These are phyloP conservation scores for Senna tora DNA, from an alignment of 306 rosid genomes.

Conservation along the genomic window DNA sequence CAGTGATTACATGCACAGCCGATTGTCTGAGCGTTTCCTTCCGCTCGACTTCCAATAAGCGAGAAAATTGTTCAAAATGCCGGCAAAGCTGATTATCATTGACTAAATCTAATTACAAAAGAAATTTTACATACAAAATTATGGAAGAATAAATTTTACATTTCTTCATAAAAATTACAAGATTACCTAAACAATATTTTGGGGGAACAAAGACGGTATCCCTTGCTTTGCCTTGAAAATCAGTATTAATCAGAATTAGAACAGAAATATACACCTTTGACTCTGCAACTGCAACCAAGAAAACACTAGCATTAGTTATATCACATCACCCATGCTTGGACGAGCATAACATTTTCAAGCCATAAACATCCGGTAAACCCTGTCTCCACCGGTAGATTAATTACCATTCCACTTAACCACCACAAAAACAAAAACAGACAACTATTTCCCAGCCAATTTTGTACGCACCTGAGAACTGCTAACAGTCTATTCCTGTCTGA, in stretches of 20 bases:
- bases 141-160: constrained; percentile 47
- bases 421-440: background rate
- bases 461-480: constrained; percentile 56
- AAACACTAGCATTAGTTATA: constrained; percentile 43
- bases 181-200: constrained; percentile 49
- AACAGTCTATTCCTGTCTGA: constrained; percentile 52
- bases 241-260: constrained; percentile 51
- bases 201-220: constrained; percentile 48
- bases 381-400: background rate
- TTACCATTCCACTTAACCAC: constrained; percentile 16
- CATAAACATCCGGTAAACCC: constrained; percentile 5
- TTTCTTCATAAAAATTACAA: constrained; percentile 34
- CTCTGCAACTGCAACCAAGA: constrained; percentile 75
- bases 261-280: constrained; percentile 57
- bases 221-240: constrained; percentile 57
- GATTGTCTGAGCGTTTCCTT: background rate
- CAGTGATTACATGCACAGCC: background rate
- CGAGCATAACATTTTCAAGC: background rate
- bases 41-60: constrained; percentile 6
- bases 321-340: constrained; percentile 9
- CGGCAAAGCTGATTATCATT: constrained; percentile 54
- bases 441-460: constrained; percentile 21
- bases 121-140: constrained; percentile 60
- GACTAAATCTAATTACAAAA: constrained; percentile 50
- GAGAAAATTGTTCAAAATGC: constrained; percentile 36